phyloP scores from a whole-genome alignment of 148 eudicot species.

The Silene uniflora region DNA sequence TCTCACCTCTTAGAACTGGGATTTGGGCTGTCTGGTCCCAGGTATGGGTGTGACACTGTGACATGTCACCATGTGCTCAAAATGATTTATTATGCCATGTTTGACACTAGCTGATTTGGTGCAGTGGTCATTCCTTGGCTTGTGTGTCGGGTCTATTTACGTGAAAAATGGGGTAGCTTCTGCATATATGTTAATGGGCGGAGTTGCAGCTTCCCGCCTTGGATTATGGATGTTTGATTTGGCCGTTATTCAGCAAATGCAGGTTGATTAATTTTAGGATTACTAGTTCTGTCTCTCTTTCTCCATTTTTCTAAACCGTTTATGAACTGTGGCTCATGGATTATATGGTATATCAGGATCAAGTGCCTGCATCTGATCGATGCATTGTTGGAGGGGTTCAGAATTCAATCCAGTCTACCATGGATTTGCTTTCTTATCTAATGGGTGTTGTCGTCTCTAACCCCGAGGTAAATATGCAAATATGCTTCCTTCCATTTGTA shows the following conservation, averaged over 20 bases:
- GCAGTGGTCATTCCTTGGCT: conserved; percentile 73
- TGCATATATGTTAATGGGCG: conserved; percentile 70
- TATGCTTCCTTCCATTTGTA: neutral
- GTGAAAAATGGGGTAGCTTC: conserved; percentile 39
- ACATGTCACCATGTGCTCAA: no score
- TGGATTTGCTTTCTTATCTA: conserved; percentile 72
- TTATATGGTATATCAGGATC: conserved; percentile 48
- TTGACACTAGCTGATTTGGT: conserved; percentile 1
- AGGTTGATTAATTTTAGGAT: conserved; percentile 37
- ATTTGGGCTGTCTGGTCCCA: conserved; percentile 98
- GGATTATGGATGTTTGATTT: conserved; percentile 98
- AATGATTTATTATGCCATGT: neutral
- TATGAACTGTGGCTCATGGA: neutral
- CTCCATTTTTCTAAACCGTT: neutral
- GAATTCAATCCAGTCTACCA: conserved; percentile 77
- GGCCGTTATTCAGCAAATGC: conserved; percentile 93
- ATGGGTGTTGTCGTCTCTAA: conserved; percentile 80
- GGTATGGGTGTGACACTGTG: conserved; percentile 35
- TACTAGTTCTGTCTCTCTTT: neutral
- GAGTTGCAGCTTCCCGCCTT: conserved; percentile 85
- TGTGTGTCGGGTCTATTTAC: conserved; percentile 80
- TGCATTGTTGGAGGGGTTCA: conserved; percentile 90
- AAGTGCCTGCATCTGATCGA: conserved; percentile 71
- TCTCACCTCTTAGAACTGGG: conserved; percentile 76
- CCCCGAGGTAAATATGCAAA: conserved; percentile 61